Evolutionary conservation across 2,329 filamentous ascomycete species (phyloP), one percentile per base, ranked within the genome.

Genomic region (Colletotrichum navitas): DNA sequence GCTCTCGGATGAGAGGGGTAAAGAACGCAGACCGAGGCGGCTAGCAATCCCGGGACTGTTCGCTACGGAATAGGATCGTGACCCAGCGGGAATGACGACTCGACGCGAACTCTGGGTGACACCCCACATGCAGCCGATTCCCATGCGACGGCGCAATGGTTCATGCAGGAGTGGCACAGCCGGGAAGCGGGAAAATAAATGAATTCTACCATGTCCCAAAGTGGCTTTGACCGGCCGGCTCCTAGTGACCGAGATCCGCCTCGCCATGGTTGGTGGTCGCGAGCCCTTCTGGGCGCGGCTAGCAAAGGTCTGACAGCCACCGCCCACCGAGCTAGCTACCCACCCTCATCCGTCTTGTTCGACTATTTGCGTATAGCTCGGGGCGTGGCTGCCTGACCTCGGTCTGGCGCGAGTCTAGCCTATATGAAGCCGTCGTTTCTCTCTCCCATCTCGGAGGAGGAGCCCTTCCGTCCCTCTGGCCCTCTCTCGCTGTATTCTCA

Each of bases 231-330:
- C 67, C 62, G 61, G 67, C 51, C 43, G 70, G 34, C 66, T 63
- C 45, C 61, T 56, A 66, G 56, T 66, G 66, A 66, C 66, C 67
- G 54, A 71, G 67, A 71, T 72, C 67, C 70, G 67, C 67, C 61
- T 71, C 70, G 61, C 67, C 70, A 62, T 62, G 47, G 67, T 72
- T 71, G 67, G 70, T 51, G 70, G 67, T 71, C 70, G 70, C 51
- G 41, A 71, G 61, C 59, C 56, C 43, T 66, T 63, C 67, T 51
- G 66, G 51, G 67, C 66, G 66, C 67, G 62, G 62, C 70, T 67
- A 65, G 66, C 70, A 66, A 70, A 72, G 61, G 70, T 72, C 69
- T 69, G 69, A 72, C 69, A 64, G 69, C 69, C 69, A 72, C 63
- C 68, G 63, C 68, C 68, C 59, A 73, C 63, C 47, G 24, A 71